Base-by-base conservation (phyloP, 179 eudicot genomes). In the Corrigiola litoralis region DNA sequence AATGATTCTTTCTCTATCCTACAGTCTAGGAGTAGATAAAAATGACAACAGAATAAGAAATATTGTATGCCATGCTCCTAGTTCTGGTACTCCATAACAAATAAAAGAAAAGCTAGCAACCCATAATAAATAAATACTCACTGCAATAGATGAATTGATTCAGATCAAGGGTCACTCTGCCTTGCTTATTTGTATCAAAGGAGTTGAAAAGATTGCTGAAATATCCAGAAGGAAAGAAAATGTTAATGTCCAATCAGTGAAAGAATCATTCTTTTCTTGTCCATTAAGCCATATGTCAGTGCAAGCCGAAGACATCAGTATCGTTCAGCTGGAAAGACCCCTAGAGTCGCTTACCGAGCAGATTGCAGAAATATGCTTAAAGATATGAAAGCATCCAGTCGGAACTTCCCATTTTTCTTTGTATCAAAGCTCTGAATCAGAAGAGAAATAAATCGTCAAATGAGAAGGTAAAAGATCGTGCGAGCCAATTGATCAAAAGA, bases 61-160 rank as follows among this genome's bases (percentile, higher is more conserved):
- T 10, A 58, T 8, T 40, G 25, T 34, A 11, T 53, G 11, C 47
- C 58, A n/a, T 44, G 29, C 9, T 29, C 29, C 38, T 37, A 12
- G 10, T 23, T 7, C 32, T 20, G n/a, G n/a, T 17, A 13, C 49
- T 4, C 29, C 32, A 66, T n/a, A 50, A 66, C 21, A 12, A 21
- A 28, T 51, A 36, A 24, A 64, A 40, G 13, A 57, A 63, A 46
- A 32, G 27, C 45, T 16, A n/a, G 41, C 25, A 18, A 29, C 14
- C 16, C 6, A 56, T 23, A 21, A 20, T 10, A 58, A 42, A 11
- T 14, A 17, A 14, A 62, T 66, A 83, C 97, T 88, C 62, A 91
- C 97, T 77, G 76, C 97, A 91, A 79, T 88, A 91, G 44, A 86
- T 62, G 63, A 91, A 91, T 67, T 91, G 97, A 71, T 91, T 88